phyloP scores from a whole-genome alignment of 2,329 filamentous ascomycete genomes.

The Tolypocladium amazonense region DNA sequence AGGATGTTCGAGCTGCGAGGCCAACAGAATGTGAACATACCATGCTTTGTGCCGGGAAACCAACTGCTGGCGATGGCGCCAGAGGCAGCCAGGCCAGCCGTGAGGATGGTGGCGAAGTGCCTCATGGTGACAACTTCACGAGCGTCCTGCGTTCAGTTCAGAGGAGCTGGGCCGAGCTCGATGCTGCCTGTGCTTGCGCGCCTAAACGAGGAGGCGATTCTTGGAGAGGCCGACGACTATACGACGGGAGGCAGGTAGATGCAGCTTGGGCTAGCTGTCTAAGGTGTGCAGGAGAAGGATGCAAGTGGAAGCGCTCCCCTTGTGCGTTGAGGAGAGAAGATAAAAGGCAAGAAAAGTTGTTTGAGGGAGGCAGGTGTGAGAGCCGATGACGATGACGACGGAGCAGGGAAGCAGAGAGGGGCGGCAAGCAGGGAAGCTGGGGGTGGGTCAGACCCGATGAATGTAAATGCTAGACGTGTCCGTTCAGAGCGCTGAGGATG shows the following conservation, averaged over 20 bases:
- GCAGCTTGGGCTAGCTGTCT: neutral
- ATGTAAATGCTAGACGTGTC: neutral
- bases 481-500: too few species aligned
- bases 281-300: neutral
- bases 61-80: constrained; percentile 65
- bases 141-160: neutral
- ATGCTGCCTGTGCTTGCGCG: neutral
- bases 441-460: neutral
- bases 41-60: constrained; percentile 65
- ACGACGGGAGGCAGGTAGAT: neutral
- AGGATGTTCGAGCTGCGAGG: neutral
- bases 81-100: constrained; percentile 62
- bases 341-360: neutral
- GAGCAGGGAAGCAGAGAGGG: neutral
- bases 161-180: neutral
- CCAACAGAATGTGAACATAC: constrained; percentile 38
- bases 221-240: neutral
- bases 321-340: neutral
- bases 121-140: constrained; percentile 50
- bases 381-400: constrained; percentile 1
- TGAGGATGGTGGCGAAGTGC: constrained; percentile 59
- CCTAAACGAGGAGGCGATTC: neutral
- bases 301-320: neutral
- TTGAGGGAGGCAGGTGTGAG: neutral
- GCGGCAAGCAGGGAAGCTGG: neutral